Evolutionary conservation across 139 green algal genomes (phyloP).

Genomic region (Auxenochlorella protothecoides): DNA sequence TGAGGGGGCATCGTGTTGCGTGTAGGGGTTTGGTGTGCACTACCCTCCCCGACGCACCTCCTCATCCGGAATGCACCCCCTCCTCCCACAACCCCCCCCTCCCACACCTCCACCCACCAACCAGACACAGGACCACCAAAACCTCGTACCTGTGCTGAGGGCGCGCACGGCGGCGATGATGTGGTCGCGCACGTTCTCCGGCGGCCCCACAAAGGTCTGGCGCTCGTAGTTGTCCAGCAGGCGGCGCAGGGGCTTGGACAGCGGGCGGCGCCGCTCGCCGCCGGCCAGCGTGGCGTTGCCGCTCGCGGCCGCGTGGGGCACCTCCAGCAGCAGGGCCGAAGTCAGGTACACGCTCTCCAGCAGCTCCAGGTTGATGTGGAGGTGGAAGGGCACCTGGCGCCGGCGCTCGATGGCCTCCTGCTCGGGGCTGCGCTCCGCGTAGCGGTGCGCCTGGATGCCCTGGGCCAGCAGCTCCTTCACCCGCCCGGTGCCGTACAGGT

Average conservation of each 20-base stretch:
- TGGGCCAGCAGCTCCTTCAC: slow-evolving; percentile 96
- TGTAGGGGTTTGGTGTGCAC: too few relatives aligned
- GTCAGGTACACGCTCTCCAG: slow-evolving; percentile 89
- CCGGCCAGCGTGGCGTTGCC: too few relatives aligned
- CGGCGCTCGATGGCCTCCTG: slow-evolving; percentile 94
- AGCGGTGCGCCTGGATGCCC: slow-evolving; percentile 26
- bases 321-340: slow-evolving; percentile 91
- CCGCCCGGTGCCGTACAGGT: slow-evolving; percentile 85
- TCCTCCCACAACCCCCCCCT: slow-evolving; percentile 17
- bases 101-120: neutral
- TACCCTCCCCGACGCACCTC: too few relatives aligned
- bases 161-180: slow-evolving; percentile 75
- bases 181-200: slow-evolving; percentile 96
- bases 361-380: slow-evolving; percentile 99
- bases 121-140: neutral
- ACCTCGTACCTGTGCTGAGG: slow-evolving; percentile 12
- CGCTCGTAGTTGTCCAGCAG: slow-evolving; percentile 90
- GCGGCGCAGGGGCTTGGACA: slow-evolving; percentile 22
- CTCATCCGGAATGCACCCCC: slow-evolving; percentile 2
- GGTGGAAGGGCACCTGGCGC: slow-evolving; percentile 98
- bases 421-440: slow-evolving; percentile 71
- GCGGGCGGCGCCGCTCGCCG: too few relatives aligned
- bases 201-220: slow-evolving; percentile 86
- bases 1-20: neutral
- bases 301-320: neutral